Conservation (phyloP, 2,329 filamentous ascomycete species). For the Cladophialophora yegresii region DNA sequence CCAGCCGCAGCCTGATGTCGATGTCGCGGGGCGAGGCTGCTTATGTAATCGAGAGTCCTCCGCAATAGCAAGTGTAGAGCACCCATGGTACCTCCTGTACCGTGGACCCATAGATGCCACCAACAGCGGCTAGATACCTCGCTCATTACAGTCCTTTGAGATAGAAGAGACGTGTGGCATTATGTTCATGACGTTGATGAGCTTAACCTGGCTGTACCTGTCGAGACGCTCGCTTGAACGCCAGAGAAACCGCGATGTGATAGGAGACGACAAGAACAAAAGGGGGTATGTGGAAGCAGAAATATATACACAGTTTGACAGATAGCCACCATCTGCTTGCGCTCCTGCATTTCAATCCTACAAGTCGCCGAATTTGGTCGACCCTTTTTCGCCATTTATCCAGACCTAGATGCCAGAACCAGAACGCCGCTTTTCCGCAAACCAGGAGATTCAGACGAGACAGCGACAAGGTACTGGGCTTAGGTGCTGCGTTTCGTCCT, state of each 20-base stretch:
- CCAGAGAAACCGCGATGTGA: not conserved
- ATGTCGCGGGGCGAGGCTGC: slow-evolving; percentile 11
- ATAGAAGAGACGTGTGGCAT: not conserved
- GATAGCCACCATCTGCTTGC: slow-evolving; percentile 3
- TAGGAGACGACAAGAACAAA: not conserved
- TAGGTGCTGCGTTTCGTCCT: slow-evolving; percentile 15
- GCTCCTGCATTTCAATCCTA: not conserved
- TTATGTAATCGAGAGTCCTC: slow-evolving; percentile 5
- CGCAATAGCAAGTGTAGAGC: not conserved
- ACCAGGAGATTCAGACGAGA: not conserved
- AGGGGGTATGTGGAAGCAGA: slow-evolving; percentile 15
- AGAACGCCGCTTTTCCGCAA: not conserved
- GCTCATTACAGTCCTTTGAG: not conserved
- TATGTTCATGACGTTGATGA: not conserved
- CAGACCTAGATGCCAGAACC: not conserved
- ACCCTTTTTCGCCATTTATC: not conserved
- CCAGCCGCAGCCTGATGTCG: slow-evolving; percentile 9
- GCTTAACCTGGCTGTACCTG: not conserved
- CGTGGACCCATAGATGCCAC: too few relatives aligned
- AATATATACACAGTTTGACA: slow-evolving; percentile 11
- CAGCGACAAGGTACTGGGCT: slow-evolving; percentile 8
- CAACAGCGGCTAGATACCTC: not conserved
- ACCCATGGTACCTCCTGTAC: too few relatives aligned
- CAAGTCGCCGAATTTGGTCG: not conserved
- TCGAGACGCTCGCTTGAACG: slow-evolving; percentile 15